phyloP scores from a whole-genome alignment of 1,284 basidiomycete genomes.

The Ceratobasidium sp. region DNA sequence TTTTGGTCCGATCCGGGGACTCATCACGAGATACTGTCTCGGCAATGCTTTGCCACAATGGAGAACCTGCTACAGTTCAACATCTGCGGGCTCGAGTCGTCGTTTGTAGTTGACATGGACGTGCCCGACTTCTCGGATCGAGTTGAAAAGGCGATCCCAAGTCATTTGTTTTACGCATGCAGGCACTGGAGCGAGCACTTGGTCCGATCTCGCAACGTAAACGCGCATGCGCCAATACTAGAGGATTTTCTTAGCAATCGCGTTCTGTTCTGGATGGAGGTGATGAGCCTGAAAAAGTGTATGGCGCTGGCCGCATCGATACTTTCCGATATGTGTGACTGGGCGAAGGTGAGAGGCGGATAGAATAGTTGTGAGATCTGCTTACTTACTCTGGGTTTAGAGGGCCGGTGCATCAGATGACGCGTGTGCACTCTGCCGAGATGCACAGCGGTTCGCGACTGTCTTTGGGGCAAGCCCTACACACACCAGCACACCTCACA shows the following conservation, averaged over 20 bases:
- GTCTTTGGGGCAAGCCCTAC: background rate
- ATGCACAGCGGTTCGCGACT: background rate
- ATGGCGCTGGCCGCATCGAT: background rate
- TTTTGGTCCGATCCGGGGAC: background rate
- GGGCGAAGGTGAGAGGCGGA: background rate
- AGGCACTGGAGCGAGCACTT: conserved; percentile 17
- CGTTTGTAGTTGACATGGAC: background rate
- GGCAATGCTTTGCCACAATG: conserved; percentile 18
- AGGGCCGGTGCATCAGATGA: background rate
- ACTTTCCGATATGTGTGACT: background rate
- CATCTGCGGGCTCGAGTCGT: conserved; percentile 12
- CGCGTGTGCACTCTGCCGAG: background rate
- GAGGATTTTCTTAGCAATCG: background rate
- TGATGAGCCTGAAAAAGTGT: conserved; percentile 6
- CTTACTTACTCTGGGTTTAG: background rate
- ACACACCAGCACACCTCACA: conserved; percentile 16
- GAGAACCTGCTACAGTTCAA: conserved; percentile 6
- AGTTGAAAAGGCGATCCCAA: background rate
- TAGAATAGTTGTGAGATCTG: background rate
- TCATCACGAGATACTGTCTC: conserved; percentile 1
- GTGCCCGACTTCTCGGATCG: background rate
- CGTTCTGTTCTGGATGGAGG: conserved; percentile 26
- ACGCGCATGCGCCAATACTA: background rate
- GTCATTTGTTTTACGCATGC: conserved; percentile 9
- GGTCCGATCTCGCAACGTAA: background rate